Percentiles rank a stretch among this genome's conserved stretches.
These are phyloP conservation scores for Dimocarpus longan DNA, from an alignment of 345 rosid species.

Conservation along the genomic window DNA sequence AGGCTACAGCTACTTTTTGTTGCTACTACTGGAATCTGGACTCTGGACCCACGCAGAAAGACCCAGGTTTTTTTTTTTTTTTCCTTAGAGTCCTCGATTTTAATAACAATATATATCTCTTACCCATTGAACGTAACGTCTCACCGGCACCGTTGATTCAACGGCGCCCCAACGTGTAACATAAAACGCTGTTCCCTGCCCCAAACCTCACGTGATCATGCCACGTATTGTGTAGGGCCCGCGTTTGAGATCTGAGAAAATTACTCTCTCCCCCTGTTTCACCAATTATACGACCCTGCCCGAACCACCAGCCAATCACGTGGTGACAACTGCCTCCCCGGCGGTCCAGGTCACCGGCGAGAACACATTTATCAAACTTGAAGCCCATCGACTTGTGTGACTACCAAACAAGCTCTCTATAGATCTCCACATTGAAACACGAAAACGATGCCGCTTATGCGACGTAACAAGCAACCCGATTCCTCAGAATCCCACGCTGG, in stretches of 20 bases:
- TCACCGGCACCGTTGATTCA: background rate
- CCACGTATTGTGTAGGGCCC: background rate
- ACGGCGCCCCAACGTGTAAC: background rate
- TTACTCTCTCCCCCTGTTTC: background rate
- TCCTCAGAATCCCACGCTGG: conserved; percentile 14
- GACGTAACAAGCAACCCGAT: conserved; percentile 40
- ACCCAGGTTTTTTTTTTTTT: too few relatives aligned
- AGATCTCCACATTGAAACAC: too few relatives aligned
- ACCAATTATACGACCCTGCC: background rate
- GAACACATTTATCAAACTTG: background rate
- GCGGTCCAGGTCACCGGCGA: conserved; percentile 12
- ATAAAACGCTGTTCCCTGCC: background rate
- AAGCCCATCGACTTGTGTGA: background rate
- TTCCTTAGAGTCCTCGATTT: too few relatives aligned
- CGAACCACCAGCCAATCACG: conserved; percentile 8
- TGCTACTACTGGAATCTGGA: too few relatives aligned
- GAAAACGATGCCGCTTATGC: conserved; percentile 37
- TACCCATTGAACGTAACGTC: background rate
- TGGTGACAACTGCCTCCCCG: conserved; percentile 16
- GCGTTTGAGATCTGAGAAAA: background rate
- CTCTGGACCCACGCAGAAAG: too few relatives aligned
- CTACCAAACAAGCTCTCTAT: too few relatives aligned
- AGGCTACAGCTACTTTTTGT: too few relatives aligned
- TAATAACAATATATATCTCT: background rate
- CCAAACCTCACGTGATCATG: background rate